Base-by-base conservation (phyloP, 2,329 filamentous ascomycete species). In the Fusarium setosum region DNA sequence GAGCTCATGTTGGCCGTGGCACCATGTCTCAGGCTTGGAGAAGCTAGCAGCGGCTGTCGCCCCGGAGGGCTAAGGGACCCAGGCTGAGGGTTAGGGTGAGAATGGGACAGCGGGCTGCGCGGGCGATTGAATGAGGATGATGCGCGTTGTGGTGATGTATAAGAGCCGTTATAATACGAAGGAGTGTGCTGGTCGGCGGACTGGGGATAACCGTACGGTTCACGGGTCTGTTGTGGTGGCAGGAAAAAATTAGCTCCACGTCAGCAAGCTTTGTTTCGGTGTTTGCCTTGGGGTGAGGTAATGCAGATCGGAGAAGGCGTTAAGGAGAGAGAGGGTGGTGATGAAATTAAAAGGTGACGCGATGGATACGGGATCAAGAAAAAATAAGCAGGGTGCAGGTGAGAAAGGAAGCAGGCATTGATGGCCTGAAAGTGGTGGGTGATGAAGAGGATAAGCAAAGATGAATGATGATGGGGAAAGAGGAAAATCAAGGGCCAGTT, bases 91-190 rank as follows among this genome's bases (percentile, higher is more conserved):
- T 80, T 81, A 13, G 82, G 78, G 63, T 84, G 84, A 15, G 83
- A 77, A 63, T 85, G 84, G 17, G 84, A 80, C 54, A 82, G 70
- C 26, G 85, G 85, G 56, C 85, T 88, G 52, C 80, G 81, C 21
- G 83, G 79, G 37, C 81, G 79, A 64, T 69, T 75, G 64, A 82
- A 83, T 42, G 68, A 70, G 18, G 77, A 77, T 21, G 80, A 72
- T 53, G 77, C 73, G 35, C 81, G 76, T n/a, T n/a, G n/a, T 32
- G 85, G 83, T 44, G 85, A 86, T 50, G 80, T 80, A 73, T 84
- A 84, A 69, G 74, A 75, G 61, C 79, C 77, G 79, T 82, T 84
- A 74, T 83, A 83, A 67, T 86, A 87, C 44, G 82, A 72, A 29
- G 75, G 59, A 50, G 76, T 73, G 57, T 74, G 78, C 40, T 82